Evolutionary conservation across 1,284 basidiomycete genomes (phyloP), one percentile per base, ranked within the genome.

Genomic region (Heterobasidion parviporum): DNA sequence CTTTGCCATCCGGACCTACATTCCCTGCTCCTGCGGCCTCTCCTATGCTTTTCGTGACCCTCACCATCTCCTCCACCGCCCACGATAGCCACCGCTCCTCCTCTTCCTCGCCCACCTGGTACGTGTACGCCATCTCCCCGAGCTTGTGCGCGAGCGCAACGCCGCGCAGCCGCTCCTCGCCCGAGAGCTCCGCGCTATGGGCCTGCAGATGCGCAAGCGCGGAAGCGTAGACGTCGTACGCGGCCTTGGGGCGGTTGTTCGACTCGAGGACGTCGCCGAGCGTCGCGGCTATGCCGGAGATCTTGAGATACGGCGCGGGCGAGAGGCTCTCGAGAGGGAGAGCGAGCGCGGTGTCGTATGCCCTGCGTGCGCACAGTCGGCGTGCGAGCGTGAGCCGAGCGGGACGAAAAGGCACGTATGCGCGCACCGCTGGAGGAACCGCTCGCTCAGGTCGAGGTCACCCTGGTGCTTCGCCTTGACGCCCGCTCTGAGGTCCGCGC

Each of bases 71-170:
- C 63, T 85, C 80, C 2, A 87, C 85, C n/a, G 82, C 78, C 70
- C 74, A 82, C 0, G 75, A 72, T 14, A 85, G 73, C 76, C 83
- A 82, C 32, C 68, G 70, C 60, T 87, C 83, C 49, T 85, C 81
- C 52, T 80, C 77, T 45, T 72, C 72, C 1, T 63, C 54, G 6
- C 74, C 70, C 38, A 66, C 67, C 56, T 67, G 64, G 55, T 70
- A 70, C n/a, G 62, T 55, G 53, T 76, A 73, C 7, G 72, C 67
- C 61, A 89, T 68, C 61, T 83, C 82, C 1, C 81, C 85, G 34
- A 91, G 78, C 63, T 85, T 87, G 64, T 80, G 78, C 0, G 85
- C 79, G n/a, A 90, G 62, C 0, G 82, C 77, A 8, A 86, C 77
- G 2, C 77, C 78, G 16, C 88, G 80, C 63, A 86, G 66, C 14